Evolutionary conservation across 2,329 filamentous ascomycete genomes (phyloP).

Genomic region (Diaporthe humulicola): DNA sequence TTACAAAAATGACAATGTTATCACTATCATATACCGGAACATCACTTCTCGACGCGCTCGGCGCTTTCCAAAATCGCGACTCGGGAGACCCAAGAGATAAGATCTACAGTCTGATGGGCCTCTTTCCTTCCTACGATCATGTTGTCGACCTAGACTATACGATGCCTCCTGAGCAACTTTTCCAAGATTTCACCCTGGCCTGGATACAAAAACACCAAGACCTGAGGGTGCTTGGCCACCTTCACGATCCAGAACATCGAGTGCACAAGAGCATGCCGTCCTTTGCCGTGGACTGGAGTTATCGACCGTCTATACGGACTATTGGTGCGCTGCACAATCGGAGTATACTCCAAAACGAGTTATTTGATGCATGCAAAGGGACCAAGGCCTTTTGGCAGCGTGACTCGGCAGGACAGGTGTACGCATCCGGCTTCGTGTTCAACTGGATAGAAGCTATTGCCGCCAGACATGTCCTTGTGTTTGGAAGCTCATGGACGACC

Average conservation of each 20-base stretch:
- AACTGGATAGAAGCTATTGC: background rate
- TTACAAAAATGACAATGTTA: background rate
- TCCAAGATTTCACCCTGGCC: background rate
- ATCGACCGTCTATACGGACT: background rate
- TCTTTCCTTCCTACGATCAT: background rate
- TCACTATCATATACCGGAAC: background rate
- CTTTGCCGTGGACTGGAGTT: background rate
- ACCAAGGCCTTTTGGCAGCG: background rate
- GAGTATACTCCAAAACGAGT: background rate
- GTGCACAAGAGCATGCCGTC: background rate
- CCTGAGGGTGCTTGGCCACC: background rate
- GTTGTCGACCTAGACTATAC: background rate
- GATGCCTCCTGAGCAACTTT: background rate
- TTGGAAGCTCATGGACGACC: background rate
- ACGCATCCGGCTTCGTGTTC: background rate
- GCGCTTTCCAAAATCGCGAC: background rate
- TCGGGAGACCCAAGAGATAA: conserved; percentile 1
- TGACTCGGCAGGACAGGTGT: background rate
- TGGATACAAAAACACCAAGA: background rate
- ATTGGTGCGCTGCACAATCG: background rate
- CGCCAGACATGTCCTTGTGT: background rate
- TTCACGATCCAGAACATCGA: background rate
- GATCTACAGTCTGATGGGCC: background rate
- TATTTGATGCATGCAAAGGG: background rate
- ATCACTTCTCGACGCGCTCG: background rate